A percentile compares a stretch with the other conserved stretches of the same genome.
Conservation (phyloP, 225 moss, liverwort and hornwort species). For the Bryoerythrophyllum caledonicum region DNA sequence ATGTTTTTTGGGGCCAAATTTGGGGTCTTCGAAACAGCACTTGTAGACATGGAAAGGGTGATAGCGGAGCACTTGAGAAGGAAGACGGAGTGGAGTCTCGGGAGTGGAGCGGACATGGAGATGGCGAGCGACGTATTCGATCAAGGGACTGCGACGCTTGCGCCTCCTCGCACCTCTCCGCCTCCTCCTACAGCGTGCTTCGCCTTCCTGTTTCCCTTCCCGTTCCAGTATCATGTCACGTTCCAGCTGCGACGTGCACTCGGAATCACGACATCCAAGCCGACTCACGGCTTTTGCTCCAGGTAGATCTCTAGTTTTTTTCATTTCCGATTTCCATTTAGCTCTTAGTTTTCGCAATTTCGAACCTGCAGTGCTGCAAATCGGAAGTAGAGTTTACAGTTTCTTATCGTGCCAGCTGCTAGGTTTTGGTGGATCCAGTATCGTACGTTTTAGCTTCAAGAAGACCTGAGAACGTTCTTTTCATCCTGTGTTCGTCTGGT, state of each 20-base stretch:
- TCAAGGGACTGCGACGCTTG: constrained; percentile 19
- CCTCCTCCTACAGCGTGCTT: constrained; percentile 12
- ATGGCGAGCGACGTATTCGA: constrained; percentile 30
- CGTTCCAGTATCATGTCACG: background rate
- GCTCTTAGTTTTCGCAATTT: background rate
- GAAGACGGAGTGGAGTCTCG: background rate
- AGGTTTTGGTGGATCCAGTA: background rate
- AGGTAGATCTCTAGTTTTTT: background rate
- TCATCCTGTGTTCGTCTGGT: background rate
- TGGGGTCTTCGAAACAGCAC: too few species aligned
- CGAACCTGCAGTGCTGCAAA: background rate
- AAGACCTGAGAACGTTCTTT: background rate
- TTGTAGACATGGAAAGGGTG: too few species aligned
- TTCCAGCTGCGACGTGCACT: background rate
- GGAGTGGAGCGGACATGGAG: constrained; percentile 30
- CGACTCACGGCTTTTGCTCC: background rate
- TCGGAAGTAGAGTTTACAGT: background rate
- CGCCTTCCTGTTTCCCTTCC: constrained; percentile 3
- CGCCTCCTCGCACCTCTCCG: constrained; percentile 20
- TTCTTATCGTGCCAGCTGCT: background rate
- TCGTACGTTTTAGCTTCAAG: background rate
- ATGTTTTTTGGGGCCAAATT: too few species aligned
- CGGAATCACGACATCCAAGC: background rate
- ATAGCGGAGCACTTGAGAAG: too few species aligned
- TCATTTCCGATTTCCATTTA: background rate